Evolutionary conservation across 1,284 basidiomycete genomes (phyloP).

Genomic region (Entoloma clypeatum): DNA sequence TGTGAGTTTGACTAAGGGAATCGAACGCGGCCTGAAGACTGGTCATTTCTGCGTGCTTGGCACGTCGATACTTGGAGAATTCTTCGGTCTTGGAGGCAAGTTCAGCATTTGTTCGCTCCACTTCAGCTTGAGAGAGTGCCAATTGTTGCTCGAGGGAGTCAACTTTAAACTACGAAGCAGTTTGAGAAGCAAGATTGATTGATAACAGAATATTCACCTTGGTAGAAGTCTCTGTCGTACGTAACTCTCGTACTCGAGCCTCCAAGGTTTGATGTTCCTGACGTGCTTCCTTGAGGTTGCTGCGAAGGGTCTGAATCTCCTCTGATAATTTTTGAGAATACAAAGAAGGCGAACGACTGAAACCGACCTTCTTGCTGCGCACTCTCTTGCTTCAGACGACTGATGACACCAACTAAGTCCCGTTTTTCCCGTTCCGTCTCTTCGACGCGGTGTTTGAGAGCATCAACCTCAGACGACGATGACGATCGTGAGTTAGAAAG

Average conservation of each 20-base stretch:
- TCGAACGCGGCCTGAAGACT: constrained; percentile 73
- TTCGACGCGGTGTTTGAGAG: constrained; percentile 55
- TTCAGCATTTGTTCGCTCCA: constrained; percentile 61
- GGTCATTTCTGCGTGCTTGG: constrained; percentile 72
- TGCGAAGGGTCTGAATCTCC: constrained; percentile 65
- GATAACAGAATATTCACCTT: constrained; percentile 42
- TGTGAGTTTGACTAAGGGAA: constrained; percentile 57
- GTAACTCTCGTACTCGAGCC: constrained; percentile 62
- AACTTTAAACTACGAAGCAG: constrained; percentile 61
- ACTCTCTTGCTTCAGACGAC: constrained; percentile 67
- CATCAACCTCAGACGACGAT: constrained; percentile 57
- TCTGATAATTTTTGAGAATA: constrained; percentile 36
- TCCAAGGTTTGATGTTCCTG: constrained; percentile 68
- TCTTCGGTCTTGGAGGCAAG: constrained; percentile 66
- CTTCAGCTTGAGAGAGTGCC: constrained; percentile 66
- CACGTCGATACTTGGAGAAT: constrained; percentile 66
- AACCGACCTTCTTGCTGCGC: constrained; percentile 60
- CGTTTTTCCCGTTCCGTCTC: constrained; percentile 78
- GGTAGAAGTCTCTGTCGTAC: constrained; percentile 65
- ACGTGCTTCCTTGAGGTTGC: constrained; percentile 67
- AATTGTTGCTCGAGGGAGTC: constrained; percentile 79
- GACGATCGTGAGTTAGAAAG: constrained; percentile 53
- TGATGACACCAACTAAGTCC: constrained; percentile 70
- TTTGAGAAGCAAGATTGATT: constrained; percentile 1
- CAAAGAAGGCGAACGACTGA: not conserved